Conservation (phyloP, 2,329 filamentous ascomycete genomes). For the Chrysosporium keratinophilum region DNA sequence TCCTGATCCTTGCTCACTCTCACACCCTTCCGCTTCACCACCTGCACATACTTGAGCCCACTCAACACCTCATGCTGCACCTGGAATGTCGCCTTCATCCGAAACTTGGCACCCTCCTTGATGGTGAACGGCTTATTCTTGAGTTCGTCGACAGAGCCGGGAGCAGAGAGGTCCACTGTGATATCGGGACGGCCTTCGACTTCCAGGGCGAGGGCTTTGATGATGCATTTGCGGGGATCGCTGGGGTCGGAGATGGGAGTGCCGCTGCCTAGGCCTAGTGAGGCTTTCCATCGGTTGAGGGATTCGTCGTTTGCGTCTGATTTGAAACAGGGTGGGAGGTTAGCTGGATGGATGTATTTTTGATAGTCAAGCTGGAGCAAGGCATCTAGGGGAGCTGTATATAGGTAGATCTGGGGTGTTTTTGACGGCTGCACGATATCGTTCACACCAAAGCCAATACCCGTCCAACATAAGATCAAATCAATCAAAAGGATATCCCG, state of each 20-base stretch:
- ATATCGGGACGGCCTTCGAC: slow-evolving; percentile 73
- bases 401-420: not conserved
- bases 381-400: not conserved
- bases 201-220: slow-evolving; percentile 80
- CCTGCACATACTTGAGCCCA: slow-evolving; percentile 90
- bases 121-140: slow-evolving; percentile 93
- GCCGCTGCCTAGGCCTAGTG: slow-evolving; percentile 69
- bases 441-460: not conserved
- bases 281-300: slow-evolving; percentile 94
- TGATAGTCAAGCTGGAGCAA: not conserved
- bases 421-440: not conserved
- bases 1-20: slow-evolving; percentile 86
- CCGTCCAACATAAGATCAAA: not conserved
- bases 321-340: not conserved
- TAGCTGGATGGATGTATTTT: slow-evolving; percentile 10
- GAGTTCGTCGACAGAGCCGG: slow-evolving; percentile 63
- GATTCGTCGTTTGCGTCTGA: slow-evolving; percentile 72
- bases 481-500: not conserved
- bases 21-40: slow-evolving; percentile 81
- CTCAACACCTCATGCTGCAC: slow-evolving; percentile 95
- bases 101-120: slow-evolving; percentile 89
- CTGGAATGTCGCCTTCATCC: slow-evolving; percentile 88
- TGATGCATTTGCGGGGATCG: slow-evolving; percentile 85
- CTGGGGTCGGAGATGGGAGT: slow-evolving; percentile 62
- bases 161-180: slow-evolving; percentile 70